Base-by-base conservation (phyloP, 768 basidiomycete species). In the Leucosporidium yakuticum region DNA sequence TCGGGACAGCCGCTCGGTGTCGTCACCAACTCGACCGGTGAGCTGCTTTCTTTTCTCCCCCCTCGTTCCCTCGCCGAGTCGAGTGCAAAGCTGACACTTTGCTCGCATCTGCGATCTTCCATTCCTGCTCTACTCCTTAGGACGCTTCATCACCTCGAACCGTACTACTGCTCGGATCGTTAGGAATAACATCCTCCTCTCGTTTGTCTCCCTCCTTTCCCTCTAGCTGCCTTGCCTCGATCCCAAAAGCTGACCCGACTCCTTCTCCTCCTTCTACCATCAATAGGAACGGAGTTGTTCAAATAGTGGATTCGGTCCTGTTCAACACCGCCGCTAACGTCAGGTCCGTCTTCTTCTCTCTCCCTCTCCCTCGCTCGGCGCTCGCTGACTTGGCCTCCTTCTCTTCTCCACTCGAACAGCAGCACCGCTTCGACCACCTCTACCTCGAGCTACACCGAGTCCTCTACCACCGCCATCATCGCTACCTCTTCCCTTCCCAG, bases 1-100 rank as follows among this genome's bases (percentile, higher is more conserved):
- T 78, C 69, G 19, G 80, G 80, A n/a, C 62, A 72, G 49, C 67
- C 75, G 1, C 78, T 80, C 75, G 74, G 68, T 1, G 79, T 80
- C 73, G 69, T 64, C 8, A 68, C 73, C 62, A 78, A 79, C 74
- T 54, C 67, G 4, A 74, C 74, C 27, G 78, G 78, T 5, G 60
- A 44, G 39, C 39, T 15, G 11, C 39, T 44, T 2, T 15, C 39
- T 36, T n/a, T n/a, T n/a, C n/a, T n/a, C n/a, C n/a, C n/a, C n/a
- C n/a, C n/a, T n/a, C n/a, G n/a, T 36, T 36, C 39, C 14, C 8
- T 44, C 17, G 39, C 6, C 8, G 14, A 15, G 39, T 2, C 17
- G 3, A 15, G 6, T 15, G 39, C 39, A 44, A 15, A 44, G 34
- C 39, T 44, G 39, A 44, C 14, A 3, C 6, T 44, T 15, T 15